Conservation (phyloP, 768 basidiomycete genomes). For the Suillus placidus region DNA sequence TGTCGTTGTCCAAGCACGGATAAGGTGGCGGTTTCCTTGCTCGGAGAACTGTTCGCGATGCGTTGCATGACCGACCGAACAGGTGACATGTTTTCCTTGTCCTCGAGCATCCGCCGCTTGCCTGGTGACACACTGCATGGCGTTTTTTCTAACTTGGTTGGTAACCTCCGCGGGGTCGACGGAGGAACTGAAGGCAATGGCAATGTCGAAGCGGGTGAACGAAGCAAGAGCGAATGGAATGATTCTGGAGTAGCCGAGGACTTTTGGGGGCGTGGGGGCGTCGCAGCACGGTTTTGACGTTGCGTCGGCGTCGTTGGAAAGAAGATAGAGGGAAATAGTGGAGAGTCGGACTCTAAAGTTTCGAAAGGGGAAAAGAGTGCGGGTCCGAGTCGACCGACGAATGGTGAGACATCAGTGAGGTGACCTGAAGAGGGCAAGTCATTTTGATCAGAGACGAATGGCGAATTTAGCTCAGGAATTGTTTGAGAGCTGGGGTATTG, state of each 20-base stretch:
- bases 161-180: slow-evolving; percentile 37
- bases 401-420: slow-evolving; percentile 19
- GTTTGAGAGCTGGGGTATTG: slow-evolving; percentile 13
- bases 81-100: slow-evolving; percentile 65
- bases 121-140: slow-evolving; percentile 36
- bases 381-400: slow-evolving; percentile 32
- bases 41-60: slow-evolving; percentile 43
- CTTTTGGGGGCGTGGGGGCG: slow-evolving; percentile 43
- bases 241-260: slow-evolving; percentile 32
- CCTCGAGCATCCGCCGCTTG: slow-evolving; percentile 38
- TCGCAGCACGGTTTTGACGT: slow-evolving; percentile 27
- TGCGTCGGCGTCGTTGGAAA: slow-evolving; percentile 34
- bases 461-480: slow-evolving; percentile 11
- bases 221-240: slow-evolving; percentile 34
- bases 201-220: slow-evolving; percentile 28
- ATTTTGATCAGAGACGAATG: slow-evolving; percentile 5
- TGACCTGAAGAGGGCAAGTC: slow-evolving; percentile 3
- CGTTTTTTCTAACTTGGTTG: slow-evolving; percentile 14
- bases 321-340: slow-evolving; percentile 13
- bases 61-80: slow-evolving; percentile 48
- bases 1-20: slow-evolving; percentile 50
- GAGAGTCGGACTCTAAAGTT: slow-evolving; percentile 12
- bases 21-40: slow-evolving; percentile 17
- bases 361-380: slow-evolving; percentile 26
- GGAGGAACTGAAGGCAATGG: slow-evolving; percentile 31